Evolutionary conservation across 495 filamentous ascomycete species (phyloP).

Genomic region (Aspergillus coremiiformis): DNA sequence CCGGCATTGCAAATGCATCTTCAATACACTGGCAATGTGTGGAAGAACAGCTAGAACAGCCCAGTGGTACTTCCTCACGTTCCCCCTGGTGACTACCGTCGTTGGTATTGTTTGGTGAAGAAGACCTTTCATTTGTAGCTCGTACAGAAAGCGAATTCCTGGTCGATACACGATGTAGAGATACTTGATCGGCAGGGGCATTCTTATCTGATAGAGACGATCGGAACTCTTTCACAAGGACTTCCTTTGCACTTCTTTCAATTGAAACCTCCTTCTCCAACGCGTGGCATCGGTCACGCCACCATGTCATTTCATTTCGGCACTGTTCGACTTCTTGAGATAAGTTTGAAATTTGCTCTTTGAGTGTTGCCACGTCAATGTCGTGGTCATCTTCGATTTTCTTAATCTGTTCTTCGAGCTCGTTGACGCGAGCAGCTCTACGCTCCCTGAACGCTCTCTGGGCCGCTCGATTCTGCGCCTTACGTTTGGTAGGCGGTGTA

Average conservation of each 20-base stretch:
- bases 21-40: conserved; percentile 65
- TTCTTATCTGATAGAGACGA: conserved; percentile 25
- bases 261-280: conserved; percentile 42
- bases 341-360: conserved; percentile 41
- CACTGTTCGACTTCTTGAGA: conserved; percentile 48
- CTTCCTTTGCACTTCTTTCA: conserved; percentile 38
- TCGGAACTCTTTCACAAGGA: conserved; percentile 35
- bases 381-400: conserved; percentile 50
- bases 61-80: conserved; percentile 35
- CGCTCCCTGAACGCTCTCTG: conserved; percentile 88
- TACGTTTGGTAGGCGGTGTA: conserved; percentile 83
- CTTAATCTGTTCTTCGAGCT: conserved; percentile 78
- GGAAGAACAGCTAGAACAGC: conserved; percentile 58
- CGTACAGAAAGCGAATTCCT: conserved; percentile 1
- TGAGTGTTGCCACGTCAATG: conserved; percentile 34
- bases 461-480: conserved; percentile 88
- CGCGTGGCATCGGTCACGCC: conserved; percentile 42
- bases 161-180: conserved; percentile 15
- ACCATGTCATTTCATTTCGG: conserved; percentile 39
- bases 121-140: not conserved
- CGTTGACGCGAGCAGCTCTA: conserved; percentile 73
- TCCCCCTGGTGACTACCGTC: conserved; percentile 9
- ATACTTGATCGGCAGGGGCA: conserved; percentile 25
- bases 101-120: conserved; percentile 6
- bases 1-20: conserved; percentile 46